Conservation (phyloP, 1,284 basidiomycete genomes). For the Nidula niveotomentosa region DNA sequence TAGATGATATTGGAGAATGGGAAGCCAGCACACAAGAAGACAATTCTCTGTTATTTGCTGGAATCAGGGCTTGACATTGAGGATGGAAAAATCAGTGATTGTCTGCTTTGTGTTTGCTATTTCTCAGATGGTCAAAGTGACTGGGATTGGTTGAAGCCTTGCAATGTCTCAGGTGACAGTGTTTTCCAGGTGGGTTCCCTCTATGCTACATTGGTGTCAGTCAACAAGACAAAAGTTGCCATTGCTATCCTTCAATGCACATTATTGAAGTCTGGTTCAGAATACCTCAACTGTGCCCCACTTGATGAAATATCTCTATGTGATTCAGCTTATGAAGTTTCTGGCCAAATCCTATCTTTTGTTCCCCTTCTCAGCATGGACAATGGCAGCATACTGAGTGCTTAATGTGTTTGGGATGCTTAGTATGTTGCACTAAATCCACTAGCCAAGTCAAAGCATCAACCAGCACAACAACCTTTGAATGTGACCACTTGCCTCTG, state of each 20-base stretch:
- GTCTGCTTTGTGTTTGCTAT: constrained; percentile 10
- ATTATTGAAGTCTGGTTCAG: not conserved
- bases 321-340: constrained; percentile 6
- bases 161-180: too few species aligned
- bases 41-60: constrained; percentile 9
- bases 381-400: not conserved
- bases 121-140: constrained; percentile 14
- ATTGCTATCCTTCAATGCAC: constrained; percentile 5
- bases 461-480: not conserved
- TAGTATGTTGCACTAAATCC: not conserved
- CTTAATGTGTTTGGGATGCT: constrained; percentile 4
- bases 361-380: not conserved
- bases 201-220: not conserved
- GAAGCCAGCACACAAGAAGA: constrained; percentile 14
- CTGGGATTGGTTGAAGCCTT: too few species aligned
- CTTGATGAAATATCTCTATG: constrained; percentile 4
- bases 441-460: not conserved
- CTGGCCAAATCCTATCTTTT: constrained; percentile 8
- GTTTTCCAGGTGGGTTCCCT: not conserved
- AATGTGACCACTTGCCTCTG: not conserved
- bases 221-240: not conserved
- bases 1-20: constrained; percentile 11
- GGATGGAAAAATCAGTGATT: constrained; percentile 12
- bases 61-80: constrained; percentile 15
- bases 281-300: not conserved